Conservation (phyloP, 177 flowering plant genomes). For the Vitis hybrid region DNA sequence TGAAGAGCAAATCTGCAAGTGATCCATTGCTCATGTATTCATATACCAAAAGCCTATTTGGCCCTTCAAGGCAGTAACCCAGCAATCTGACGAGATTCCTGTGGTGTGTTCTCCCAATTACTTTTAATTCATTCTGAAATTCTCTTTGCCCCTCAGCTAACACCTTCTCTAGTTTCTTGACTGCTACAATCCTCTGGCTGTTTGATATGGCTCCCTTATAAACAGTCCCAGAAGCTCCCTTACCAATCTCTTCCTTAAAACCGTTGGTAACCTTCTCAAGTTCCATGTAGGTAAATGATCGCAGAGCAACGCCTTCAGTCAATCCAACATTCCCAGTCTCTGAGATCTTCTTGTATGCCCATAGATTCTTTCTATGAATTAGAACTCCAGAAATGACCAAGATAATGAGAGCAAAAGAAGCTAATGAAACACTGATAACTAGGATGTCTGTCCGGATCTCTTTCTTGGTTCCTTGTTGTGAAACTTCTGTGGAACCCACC, state of each 20-base stretch:
- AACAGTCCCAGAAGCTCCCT: constrained; percentile 19
- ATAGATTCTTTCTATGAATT: background rate
- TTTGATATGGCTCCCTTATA: constrained; percentile 12
- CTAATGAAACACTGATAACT: background rate
- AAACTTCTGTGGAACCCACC: background rate
- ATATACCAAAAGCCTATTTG: constrained; percentile 25
- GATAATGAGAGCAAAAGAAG: background rate
- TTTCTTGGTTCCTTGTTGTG: background rate
- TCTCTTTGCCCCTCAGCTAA: constrained; percentile 25
- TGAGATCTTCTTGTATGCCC: background rate
- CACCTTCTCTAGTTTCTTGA: constrained; percentile 25
- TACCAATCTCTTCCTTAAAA: constrained; percentile 21
- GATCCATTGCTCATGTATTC: constrained; percentile 30
- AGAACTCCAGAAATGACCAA: constrained; percentile 2
- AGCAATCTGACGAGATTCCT: constrained; percentile 27
- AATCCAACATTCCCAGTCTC: background rate
- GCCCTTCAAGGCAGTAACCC: constrained; percentile 20
- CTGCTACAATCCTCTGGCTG: constrained; percentile 10
- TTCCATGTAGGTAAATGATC: constrained; percentile 17
- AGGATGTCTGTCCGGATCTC: background rate
- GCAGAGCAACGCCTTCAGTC: constrained; percentile 1
- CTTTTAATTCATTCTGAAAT: constrained; percentile 26
- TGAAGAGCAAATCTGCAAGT: constrained; percentile 24
- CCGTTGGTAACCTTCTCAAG: constrained; percentile 16
- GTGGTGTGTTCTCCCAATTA: constrained; percentile 32